Evolutionary conservation across 805 yeast genomes (phyloP), one percentile per base, ranked within the genome.

Genomic region (Pichia kluyveri): DNA sequence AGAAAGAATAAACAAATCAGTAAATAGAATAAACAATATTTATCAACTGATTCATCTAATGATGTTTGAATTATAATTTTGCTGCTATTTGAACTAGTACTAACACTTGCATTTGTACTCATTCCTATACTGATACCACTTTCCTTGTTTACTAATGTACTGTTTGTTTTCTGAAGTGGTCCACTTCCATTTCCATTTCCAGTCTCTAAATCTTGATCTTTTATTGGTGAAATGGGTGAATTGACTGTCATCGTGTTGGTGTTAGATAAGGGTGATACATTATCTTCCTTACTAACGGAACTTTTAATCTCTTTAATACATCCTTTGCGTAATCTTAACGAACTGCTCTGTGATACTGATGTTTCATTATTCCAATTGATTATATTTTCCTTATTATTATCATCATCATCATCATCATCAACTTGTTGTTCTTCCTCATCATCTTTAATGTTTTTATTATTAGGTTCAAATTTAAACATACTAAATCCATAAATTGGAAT

Each of bases 401-500:
- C 19, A 44, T 43, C 32, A 14, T 41, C 32, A n/a, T 30, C 38
- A 28, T 38, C 38, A 19, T 19, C 23, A 19, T 19, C 23, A 19
- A 19, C 23, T 19, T 19, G 23, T 38, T 43, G 51, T 28, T 23
- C n/a, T 15, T 47, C 15, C 15, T 31, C 37, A 17, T 46, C 44
- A 26, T 43, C 44, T 8, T 11, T 26, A 8, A 12, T 38, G 3
- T n/a, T 9, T 17, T 27, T 10, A 5, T 1, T 27, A 5, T 40
- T 4, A 9, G 41, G 41, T 3, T 37, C 39, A 38, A 23, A 34
- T 38, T 38, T 40, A 28, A 60, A 17, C 42, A 43, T 42, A 11
- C 46, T 46, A 14, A 56, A 47, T 30, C 50, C 28, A 43, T 55
- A 54, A 1, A 56, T 48, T 5, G 59, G 46, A 17, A 56, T 41